These are phyloP conservation scores for Pinus taeda DNA, from an alignment of 75 land plant genomes.

Conservation along the genomic window DNA sequence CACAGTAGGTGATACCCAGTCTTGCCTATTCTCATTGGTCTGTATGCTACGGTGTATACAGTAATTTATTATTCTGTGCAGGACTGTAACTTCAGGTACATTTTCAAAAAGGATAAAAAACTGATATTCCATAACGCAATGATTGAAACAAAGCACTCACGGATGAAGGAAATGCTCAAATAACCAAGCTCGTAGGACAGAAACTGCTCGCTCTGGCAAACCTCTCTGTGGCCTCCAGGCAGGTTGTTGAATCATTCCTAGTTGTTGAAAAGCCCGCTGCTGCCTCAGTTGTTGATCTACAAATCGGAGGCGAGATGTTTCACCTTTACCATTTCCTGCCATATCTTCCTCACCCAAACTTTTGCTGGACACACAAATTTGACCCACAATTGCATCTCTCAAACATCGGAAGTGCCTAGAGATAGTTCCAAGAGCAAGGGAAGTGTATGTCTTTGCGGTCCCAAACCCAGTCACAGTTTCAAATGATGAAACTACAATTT, in stretches of 20 bases:
- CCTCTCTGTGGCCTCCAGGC: conserved; percentile 81
- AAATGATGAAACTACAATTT: conserved; percentile 62
- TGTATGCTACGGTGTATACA: no score
- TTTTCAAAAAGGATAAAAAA: no score
- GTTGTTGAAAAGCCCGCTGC: conserved; percentile 61
- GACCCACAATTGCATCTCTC: conserved; percentile 70
- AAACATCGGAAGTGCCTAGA: conserved; percentile 80
- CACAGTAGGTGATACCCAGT: no score
- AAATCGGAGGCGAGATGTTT: conserved; percentile 41
- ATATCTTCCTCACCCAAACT: conserved; percentile 54
- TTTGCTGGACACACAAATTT: conserved; percentile 41
- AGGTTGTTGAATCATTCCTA: conserved; percentile 51
- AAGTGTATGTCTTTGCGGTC: conserved; percentile 74
- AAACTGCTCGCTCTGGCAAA: conserved; percentile 72
- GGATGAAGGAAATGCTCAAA: conserved; percentile 83
- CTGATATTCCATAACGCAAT: no score
- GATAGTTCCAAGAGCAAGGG: conserved; percentile 72
- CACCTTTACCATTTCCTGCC: conserved; percentile 15
- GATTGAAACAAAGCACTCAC: conserved; percentile 29
- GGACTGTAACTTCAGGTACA: no score
- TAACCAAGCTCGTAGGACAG: conserved; percentile 71
- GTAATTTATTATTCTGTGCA: no score
- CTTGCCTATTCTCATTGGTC: no score
- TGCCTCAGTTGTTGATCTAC: conserved; percentile 56
- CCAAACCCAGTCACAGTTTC: conserved; percentile 72